A percentile compares a stretch with the other conserved stretches of the same genome.
phyloP scores from a whole-genome alignment of 257 asterid genomes.

The Scutellaria barbata region DNA sequence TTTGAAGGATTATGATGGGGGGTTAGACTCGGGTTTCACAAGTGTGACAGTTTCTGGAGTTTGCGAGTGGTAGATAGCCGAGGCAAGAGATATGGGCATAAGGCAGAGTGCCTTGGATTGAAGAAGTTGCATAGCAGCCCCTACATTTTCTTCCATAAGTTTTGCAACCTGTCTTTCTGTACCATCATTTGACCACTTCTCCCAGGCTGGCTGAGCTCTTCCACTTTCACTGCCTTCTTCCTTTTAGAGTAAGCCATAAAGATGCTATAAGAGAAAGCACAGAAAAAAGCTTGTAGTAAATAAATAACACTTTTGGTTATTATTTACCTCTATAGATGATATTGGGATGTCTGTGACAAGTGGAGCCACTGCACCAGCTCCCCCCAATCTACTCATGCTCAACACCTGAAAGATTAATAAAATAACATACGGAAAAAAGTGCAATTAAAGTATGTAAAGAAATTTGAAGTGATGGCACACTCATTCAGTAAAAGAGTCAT shows the following conservation, averaged over 20 bases:
- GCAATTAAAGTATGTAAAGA: constrained; percentile 28
- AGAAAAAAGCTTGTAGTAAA: neutral
- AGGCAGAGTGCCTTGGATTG: constrained; percentile 97
- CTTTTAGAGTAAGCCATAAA: constrained; percentile 42
- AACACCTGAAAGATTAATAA: constrained; percentile 66
- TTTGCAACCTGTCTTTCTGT: constrained; percentile 95
- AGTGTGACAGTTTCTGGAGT: constrained; percentile 66
- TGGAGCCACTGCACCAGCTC: constrained; percentile 98
- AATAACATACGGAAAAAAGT: constrained; percentile 19
- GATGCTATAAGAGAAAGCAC: neutral
- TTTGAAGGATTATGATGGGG: constrained; percentile 52
- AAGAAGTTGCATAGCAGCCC: constrained; percentile 97
- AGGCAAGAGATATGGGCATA: constrained; percentile 95
- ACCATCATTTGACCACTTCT: constrained; percentile 98
- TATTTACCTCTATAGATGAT: constrained; percentile 72
- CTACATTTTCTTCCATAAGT: constrained; percentile 98
- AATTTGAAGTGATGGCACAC: constrained; percentile 4
- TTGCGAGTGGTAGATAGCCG: constrained; percentile 82
- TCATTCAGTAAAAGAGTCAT: constrained; percentile 17
- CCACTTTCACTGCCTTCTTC: constrained; percentile 74
- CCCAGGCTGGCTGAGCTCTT: constrained; percentile 90
- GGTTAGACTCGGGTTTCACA: constrained; percentile 69
- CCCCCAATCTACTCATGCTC: constrained; percentile 99
- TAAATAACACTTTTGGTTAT: neutral
- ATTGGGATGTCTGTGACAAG: constrained; percentile 93